Evolutionary conservation across 331 rosid species (phyloP), one percentile per base, ranked within the genome.

Genomic region (Acacia pycnantha): DNA sequence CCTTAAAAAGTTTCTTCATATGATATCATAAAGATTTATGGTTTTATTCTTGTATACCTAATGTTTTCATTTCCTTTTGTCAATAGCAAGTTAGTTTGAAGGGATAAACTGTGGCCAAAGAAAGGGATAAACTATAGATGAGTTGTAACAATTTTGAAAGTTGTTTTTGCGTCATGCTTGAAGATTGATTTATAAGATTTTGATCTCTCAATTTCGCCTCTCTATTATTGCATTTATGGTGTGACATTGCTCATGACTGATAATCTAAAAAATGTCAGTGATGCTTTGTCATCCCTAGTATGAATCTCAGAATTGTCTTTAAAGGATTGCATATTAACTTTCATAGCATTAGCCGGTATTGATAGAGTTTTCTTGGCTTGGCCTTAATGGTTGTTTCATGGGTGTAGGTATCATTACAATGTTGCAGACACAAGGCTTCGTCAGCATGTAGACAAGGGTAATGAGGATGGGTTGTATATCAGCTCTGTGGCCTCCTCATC

Each of bases 361-460:
- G 53, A 43, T 56, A 16, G 64, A 48, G 48, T 44, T 44, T 33
- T 31, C 66, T 16, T 78, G 87, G 72, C 76, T 40, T 81, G 74
- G 53, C 74, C 74, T 68, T 78, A 43, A 71, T 80, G 73, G 46
- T 51, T 76, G 58, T 74, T 73, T 31, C 70, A 73, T 84, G 71
- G 76, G 64, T 89, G 77, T 86, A 94, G 97, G 85, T 94, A 94
- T 86, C 98, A 94, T 85, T 94, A 94, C 82, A 94, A 94, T 82
- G 98, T 94, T 51, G 94, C 98, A 2, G 98, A 94, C 82, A 73
- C 88, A n/a, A 94, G 98, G 90, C 89, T 94, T 78, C 90, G 79
- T 35, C 98, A 94, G 87, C 98, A 94, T 84, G 93, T 94, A 53
- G 97, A 94, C 81, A 92, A 94, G 91, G 98, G 98, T 71, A 94